Evolutionary conservation across 208 protist species (phyloP), one percentile per base, ranked within the genome.

Genomic region (Crithidia expoeki): DNA sequence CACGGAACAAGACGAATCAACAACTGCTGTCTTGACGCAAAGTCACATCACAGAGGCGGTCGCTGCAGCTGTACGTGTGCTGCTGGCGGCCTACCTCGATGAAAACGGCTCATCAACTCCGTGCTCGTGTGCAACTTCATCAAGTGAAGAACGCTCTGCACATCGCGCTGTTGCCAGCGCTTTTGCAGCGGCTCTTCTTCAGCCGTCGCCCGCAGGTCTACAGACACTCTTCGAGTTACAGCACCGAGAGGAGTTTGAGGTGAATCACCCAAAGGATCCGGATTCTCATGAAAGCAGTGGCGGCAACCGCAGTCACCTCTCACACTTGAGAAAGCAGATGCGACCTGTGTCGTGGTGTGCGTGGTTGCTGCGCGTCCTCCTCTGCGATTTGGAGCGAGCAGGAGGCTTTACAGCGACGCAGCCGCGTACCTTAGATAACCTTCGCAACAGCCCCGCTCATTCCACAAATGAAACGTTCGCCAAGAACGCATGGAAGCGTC

Each of bases 301-400:
- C 33, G 9, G 28, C 25, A 3, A 38, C 5, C 28, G 9, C 5
- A 1, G 10, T 14, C 1, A 58, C 27, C 4, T 1, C 32, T 23
- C 53, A 17, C 53, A 21, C 2, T 7, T 6, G 4, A 38, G 0
- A 23, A 7, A 16, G 19, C 56, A 3, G n/a, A 16, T 2, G 21
- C 2, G 32, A 10, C 60, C 60, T 1, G n/a, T 55, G 1, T 55
- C 71, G 6, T 76, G 63, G 71, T 65, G 71, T 33, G 71, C 40
- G 47, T 76, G 71, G 71, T 33, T 76, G 44, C 47, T 76, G 11
- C 71, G 50, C 7, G 47, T 70, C 11, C 71, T 76, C 7, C 21
- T 75, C 23, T 42, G 30, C 44, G 61, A 64, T 49, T 38, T 65
- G n/a, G 60, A 65, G 42, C 46, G 60, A 21, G 21, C 36, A 27